These are phyloP conservation scores for Kodamaea nitidulidarum DNA, from an alignment of 805 yeast species.

Conservation along the genomic window DNA sequence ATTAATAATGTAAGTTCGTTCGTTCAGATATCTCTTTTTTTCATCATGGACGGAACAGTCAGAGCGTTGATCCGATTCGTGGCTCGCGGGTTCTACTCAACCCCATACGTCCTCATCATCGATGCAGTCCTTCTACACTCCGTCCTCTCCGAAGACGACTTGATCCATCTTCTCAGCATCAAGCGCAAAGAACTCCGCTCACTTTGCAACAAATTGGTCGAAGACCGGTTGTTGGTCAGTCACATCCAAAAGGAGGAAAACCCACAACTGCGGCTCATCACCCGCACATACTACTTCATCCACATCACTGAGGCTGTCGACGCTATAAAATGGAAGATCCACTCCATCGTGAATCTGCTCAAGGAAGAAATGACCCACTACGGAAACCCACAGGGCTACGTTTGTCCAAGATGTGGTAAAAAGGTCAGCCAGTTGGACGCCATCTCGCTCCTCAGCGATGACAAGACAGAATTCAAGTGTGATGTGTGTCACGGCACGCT, in stretches of 20 bases:
- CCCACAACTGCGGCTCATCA: slow-evolving; percentile 60
- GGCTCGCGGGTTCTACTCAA: slow-evolving; percentile 81
- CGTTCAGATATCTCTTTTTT: not conserved
- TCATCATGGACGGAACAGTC: slow-evolving; percentile 40
- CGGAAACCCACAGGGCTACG: slow-evolving; percentile 89
- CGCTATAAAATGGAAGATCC: slow-evolving; percentile 94
- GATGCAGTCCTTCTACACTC: slow-evolving; percentile 88
- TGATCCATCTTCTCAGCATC: slow-evolving; percentile 73
- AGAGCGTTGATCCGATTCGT: slow-evolving; percentile 68
- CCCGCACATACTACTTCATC: slow-evolving; percentile 79
- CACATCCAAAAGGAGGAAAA: slow-evolving; percentile 68
- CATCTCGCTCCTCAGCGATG: slow-evolving; percentile 73
- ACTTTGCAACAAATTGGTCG: slow-evolving; percentile 73
- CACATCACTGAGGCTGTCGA: slow-evolving; percentile 93
- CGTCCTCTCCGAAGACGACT: slow-evolving; percentile 88
- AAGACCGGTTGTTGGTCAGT: slow-evolving; percentile 71
- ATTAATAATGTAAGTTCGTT: too few relatives aligned
- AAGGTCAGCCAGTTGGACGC: slow-evolving; percentile 87
- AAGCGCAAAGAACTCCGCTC: slow-evolving; percentile 84
- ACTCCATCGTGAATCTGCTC: slow-evolving; percentile 70
- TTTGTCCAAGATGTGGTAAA: slow-evolving; percentile 81
- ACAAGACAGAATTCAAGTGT: slow-evolving; percentile 76
- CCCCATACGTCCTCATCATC: slow-evolving; percentile 74
- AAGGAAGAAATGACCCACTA: slow-evolving; percentile 81
- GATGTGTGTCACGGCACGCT: slow-evolving; percentile 75